These are phyloP conservation scores for Urochloa ruziziensis DNA, from an alignment of 176 grass and related monocot species.

Conservation along the genomic window DNA sequence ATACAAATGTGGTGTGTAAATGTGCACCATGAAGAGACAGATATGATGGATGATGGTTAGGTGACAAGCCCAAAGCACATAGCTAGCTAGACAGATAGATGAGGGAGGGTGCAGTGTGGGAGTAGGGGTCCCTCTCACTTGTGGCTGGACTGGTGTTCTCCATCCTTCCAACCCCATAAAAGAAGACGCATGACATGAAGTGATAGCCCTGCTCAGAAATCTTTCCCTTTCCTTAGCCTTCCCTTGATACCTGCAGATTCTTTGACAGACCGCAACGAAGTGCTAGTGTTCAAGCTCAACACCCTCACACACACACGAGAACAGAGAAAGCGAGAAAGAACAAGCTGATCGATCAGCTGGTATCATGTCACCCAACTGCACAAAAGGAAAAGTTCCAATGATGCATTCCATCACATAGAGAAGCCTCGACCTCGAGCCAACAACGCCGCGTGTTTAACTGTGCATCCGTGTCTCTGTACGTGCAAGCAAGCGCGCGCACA, in stretches of 20 bases:
- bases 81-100: neutral
- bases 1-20: neutral
- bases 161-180: conserved; percentile 15
- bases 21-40: conserved; percentile 13
- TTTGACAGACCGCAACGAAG: conserved; percentile 4
- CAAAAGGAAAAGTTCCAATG: conserved; percentile 25
- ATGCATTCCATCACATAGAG: conserved; percentile 17
- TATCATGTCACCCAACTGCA: neutral
- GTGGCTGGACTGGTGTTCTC: neutral
- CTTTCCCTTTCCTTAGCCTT: conserved; percentile 29
- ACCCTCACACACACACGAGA: neutral
- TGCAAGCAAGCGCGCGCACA: too few relatives aligned
- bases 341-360: neutral
- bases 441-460: neutral
- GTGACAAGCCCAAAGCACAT: conserved; percentile 27
- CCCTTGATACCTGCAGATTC: conserved; percentile 21
- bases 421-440: conserved; percentile 12
- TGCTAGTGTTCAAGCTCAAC: neutral
- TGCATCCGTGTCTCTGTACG: neutral
- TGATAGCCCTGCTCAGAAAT: conserved; percentile 40
- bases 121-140: neutral
- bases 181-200: conserved; percentile 38
- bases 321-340: neutral
- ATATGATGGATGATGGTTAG: conserved; percentile 18
- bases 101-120: too few relatives aligned